Percentiles rank a stretch among this genome's conserved stretches.
These are phyloP conservation scores for Lyophyllum atratum DNA, from an alignment of 768 basidiomycete species.

Conservation along the genomic window DNA sequence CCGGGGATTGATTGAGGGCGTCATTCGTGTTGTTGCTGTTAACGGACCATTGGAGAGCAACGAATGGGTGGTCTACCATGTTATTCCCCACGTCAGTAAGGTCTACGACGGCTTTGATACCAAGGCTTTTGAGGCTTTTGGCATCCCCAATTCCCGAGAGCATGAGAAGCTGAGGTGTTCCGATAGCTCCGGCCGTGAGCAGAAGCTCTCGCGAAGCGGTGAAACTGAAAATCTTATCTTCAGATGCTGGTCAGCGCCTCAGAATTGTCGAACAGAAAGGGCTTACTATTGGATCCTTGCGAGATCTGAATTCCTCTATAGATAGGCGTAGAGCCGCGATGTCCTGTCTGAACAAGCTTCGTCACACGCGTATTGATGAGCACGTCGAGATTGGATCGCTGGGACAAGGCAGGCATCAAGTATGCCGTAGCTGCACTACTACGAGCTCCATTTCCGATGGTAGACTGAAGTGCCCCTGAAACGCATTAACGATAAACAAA, in stretches of 20 bases:
- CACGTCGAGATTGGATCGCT: slow-evolving; percentile 30
- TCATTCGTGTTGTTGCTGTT: not conserved
- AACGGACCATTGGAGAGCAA: not conserved
- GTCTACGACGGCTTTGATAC: slow-evolving; percentile 20
- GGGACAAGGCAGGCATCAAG: slow-evolving; percentile 18
- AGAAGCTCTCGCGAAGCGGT: slow-evolving; percentile 26
- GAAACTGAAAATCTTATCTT: slow-evolving; percentile 4
- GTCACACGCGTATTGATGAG: slow-evolving; percentile 27
- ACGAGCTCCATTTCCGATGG: slow-evolving; percentile 24
- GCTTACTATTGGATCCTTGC: too few species aligned
- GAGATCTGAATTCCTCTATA: too few species aligned
- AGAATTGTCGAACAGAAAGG: too few species aligned
- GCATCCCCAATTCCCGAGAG: slow-evolving; percentile 30
- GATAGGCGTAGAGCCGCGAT: too few species aligned
- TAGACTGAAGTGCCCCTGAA: too few species aligned
- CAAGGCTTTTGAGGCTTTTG: slow-evolving; percentile 8
- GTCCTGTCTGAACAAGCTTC: too few species aligned
- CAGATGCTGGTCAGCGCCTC: too few species aligned
- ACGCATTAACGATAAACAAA: too few species aligned
- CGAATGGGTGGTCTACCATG: slow-evolving; percentile 21
- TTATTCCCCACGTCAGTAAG: slow-evolving; percentile 29
- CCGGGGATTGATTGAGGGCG: not conserved
- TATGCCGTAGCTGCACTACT: slow-evolving; percentile 33
- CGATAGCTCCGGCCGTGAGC: slow-evolving; percentile 31
- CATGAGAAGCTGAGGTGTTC: slow-evolving; percentile 28